Evolutionary conservation across 768 basidiomycete species (phyloP).

Genomic region (Phylloporus rhodoxanthus): DNA sequence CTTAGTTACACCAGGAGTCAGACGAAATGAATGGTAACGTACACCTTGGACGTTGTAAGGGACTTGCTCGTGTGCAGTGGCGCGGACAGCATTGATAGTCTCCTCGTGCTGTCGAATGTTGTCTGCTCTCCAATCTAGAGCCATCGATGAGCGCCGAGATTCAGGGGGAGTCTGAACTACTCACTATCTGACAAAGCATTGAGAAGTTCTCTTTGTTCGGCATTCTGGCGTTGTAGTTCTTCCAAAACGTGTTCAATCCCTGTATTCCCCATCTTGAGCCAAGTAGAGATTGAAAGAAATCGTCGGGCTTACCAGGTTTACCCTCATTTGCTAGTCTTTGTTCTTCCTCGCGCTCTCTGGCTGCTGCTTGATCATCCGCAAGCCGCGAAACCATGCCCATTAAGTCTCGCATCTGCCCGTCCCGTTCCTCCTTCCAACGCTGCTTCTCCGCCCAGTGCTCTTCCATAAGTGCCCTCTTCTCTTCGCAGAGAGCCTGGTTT

Average conservation of each 20-base stretch:
- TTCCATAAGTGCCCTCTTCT: constrained; percentile 57
- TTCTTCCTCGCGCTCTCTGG: constrained; percentile 48
- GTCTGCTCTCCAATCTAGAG: constrained; percentile 62
- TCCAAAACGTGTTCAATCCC: constrained; percentile 58
- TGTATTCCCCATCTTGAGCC: constrained; percentile 24
- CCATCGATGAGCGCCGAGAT: constrained; percentile 8
- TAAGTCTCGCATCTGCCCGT: constrained; percentile 50
- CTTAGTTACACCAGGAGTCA: constrained; percentile 3
- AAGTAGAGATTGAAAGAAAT: neutral
- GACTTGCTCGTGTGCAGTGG: constrained; percentile 70
- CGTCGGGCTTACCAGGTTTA: constrained; percentile 48
- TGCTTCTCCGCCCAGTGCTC: constrained; percentile 60
- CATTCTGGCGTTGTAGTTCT: constrained; percentile 53
- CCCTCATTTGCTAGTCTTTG: constrained; percentile 45
- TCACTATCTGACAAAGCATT: constrained; percentile 50
- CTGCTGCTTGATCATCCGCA: constrained; percentile 48
- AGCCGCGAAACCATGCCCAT: constrained; percentile 58
- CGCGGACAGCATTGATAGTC: constrained; percentile 58
- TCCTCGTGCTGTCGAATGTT: constrained; percentile 59
- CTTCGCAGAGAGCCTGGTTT: constrained; percentile 52
- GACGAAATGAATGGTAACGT: constrained; percentile 24
- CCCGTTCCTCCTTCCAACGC: constrained; percentile 52
- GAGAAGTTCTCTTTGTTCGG: constrained; percentile 54
- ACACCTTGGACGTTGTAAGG: constrained; percentile 83
- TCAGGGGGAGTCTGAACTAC: constrained; percentile 16